Evolutionary conservation across 441 rosid species (phyloP).

Genomic region (Daphne laureola): DNA sequence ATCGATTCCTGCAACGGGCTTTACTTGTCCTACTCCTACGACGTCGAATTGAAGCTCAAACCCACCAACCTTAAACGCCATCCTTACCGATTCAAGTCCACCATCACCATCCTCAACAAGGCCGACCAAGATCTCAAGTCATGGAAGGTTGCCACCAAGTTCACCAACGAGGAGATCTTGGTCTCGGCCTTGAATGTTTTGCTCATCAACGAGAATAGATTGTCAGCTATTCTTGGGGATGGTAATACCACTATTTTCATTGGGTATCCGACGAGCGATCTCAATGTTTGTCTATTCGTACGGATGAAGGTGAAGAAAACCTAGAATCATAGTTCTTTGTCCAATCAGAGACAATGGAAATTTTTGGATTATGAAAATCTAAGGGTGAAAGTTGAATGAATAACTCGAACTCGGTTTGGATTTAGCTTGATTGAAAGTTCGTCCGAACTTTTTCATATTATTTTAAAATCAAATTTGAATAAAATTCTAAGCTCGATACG

Average conservation of each 20-base stretch:
- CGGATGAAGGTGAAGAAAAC: too few species aligned
- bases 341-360: too few species aligned
- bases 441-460: too few species aligned
- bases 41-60: constrained; percentile 41
- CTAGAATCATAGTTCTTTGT: too few species aligned
- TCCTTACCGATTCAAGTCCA: constrained; percentile 76
- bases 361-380: too few species aligned
- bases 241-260: constrained; percentile 75
- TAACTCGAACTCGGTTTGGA: too few species aligned
- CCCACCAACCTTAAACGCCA: constrained; percentile 54
- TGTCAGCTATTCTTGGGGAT: constrained; percentile 62
- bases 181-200: constrained; percentile 70
- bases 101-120: constrained; percentile 57
- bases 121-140: constrained; percentile 63
- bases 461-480: too few species aligned
- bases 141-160: constrained; percentile 74
- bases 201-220: constrained; percentile 56
- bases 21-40: constrained; percentile 50
- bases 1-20: constrained; percentile 66
- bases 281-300: too few species aligned
- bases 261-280: constrained; percentile 73
- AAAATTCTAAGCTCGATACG: too few species aligned
- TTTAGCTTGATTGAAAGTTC: too few species aligned
- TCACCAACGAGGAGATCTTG: constrained; percentile 55
- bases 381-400: too few species aligned